Conservation (phyloP, 1,139 yeast genomes). For the Suhomyces bolitotheri region DNA sequence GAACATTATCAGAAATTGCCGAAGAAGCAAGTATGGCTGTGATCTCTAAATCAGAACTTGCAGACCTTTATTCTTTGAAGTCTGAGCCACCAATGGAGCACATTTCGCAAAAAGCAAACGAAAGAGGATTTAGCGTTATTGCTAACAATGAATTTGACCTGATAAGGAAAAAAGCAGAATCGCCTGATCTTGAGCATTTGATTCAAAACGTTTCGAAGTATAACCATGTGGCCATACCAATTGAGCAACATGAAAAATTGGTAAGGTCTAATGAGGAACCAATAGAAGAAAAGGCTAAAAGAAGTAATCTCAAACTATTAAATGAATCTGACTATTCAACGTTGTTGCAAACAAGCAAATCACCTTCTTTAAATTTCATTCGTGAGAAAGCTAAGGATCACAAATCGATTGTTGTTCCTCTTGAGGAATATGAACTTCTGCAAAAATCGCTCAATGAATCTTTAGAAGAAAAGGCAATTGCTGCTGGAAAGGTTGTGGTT, state of each 20-base stretch:
- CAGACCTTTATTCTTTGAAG: slow-evolving; percentile 10
- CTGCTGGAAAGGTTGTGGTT: slow-evolving; percentile 7
- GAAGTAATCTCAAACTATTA: slow-evolving; percentile 15
- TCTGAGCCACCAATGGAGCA: slow-evolving; percentile 21
- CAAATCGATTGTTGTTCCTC: slow-evolving; percentile 10
- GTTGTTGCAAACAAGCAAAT: slow-evolving; percentile 9
- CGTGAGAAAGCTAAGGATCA: slow-evolving; percentile 25
- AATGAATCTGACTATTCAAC: slow-evolving; percentile 12
- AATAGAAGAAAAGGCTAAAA: slow-evolving; percentile 19
- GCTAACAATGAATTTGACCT: slow-evolving; percentile 15
- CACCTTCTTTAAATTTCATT: slow-evolving; percentile 11
- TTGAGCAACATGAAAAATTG: slow-evolving; percentile 10
- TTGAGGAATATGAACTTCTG: slow-evolving; percentile 7
- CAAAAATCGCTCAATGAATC: slow-evolving; percentile 19
- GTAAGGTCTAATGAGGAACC: slow-evolving; percentile 7
- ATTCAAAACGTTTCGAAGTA: slow-evolving; percentile 3
- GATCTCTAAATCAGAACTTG: slow-evolving; percentile 8
- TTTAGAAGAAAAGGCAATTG: slow-evolving; percentile 19
- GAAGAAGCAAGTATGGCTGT: slow-evolving; percentile 8
- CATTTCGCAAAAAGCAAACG: slow-evolving; percentile 18
- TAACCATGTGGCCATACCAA: slow-evolving; percentile 19
- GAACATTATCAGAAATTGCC: slow-evolving; percentile 20
- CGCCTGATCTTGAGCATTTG: slow-evolving; percentile 10
- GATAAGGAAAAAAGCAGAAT: slow-evolving; percentile 13
- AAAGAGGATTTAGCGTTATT: slow-evolving; percentile 5